Base-by-base conservation (phyloP, 208 protist genomes). In the Endotrypanum monterogeii region DNA sequence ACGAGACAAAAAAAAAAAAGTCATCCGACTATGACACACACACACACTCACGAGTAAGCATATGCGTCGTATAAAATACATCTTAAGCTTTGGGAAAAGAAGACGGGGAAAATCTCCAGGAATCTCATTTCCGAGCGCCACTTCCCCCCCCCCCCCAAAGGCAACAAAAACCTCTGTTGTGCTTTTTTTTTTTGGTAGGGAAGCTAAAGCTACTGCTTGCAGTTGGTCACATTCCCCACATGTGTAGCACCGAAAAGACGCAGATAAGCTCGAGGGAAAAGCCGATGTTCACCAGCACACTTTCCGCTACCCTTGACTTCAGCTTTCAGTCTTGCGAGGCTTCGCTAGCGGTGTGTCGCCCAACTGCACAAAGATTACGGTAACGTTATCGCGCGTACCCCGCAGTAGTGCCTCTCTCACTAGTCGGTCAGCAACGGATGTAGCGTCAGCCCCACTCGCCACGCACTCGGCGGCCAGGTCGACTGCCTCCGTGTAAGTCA, bases 301-400 rank as follows among this genome's bases (percentile, higher is more conserved):
- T 41, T 35, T 30, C 16, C 23, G 5, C 37, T 25, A 18, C 25
- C n/a, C n/a, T 51, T 25, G n/a, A 28, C 62, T 23, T 68, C 44
- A 66, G 20, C 37, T 52, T 35, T 32, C n/a, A 28, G 41, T 11
- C 25, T 37, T 7, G 28, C 25, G n/a, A 30, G 52, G 41, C 32
- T 44, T 32, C 23, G 66, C 46, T 9, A n/a, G 48, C 66, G 66
- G 28, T 16, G 52, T 20, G 54, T 9, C 54, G 25, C 73, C 81
- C 6, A 85, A 52, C 3, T 60, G 28, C 14, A 94, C 89, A 66
- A 94, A 84, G 16, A 92, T 57, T n/a, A 90, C 91, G 3, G 90
- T 96, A 37, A 97, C 81, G 75, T 97, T 97, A 67, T 97, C 90
- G 0, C 84, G 91, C 46, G 82, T 88, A 32, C 93, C 93, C 18